Conservation (phyloP, 768 basidiomycete genomes). For the Kwoniella shandongensis region DNA sequence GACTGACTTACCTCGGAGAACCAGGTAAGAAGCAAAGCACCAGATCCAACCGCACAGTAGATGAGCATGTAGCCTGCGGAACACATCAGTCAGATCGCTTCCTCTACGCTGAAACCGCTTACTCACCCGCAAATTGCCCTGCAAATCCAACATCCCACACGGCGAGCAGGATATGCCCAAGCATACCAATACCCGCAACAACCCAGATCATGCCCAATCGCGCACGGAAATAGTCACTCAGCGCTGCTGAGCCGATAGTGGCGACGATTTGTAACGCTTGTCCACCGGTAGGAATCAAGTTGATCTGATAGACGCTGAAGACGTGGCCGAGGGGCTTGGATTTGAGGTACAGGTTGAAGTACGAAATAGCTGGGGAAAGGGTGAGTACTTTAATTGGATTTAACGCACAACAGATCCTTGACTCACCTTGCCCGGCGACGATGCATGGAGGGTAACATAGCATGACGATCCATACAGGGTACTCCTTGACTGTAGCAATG, state of each 20-base stretch:
- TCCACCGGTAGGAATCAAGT: conserved; percentile 11
- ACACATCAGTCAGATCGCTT: too few relatives aligned
- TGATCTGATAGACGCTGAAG: conserved; percentile 4
- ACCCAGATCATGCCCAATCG: conserved; percentile 7
- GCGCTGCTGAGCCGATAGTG: conserved; percentile 1
- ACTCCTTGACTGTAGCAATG: conserved; percentile 6
- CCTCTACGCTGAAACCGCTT: too few relatives aligned
- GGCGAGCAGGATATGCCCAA: conserved; percentile 2
- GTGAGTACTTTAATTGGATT: too few relatives aligned
- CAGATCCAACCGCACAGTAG: conserved; percentile 5
- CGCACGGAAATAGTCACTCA: conserved; percentile 8
- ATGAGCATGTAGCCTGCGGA: conserved; percentile 8
- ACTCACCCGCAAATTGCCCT: conserved; percentile 5
- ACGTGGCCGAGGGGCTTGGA: conserved; percentile 2
- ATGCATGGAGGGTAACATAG: conserved; percentile 2
- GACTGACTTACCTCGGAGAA: not conserved
- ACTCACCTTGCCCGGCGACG: not conserved
- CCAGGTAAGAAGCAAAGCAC: conserved; percentile 4
- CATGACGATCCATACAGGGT: conserved; percentile 9
- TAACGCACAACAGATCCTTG: too few relatives aligned
- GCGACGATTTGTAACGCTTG: conserved; percentile 3
- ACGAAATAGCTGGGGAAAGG: conserved; percentile 2
- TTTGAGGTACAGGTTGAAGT: conserved; percentile 17
- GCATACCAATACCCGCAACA: conserved; percentile 5
- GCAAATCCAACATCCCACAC: conserved; percentile 4